phyloP scores from a whole-genome alignment of 2,329 filamentous ascomycete genomes.

The Fusarium sp. region DNA sequence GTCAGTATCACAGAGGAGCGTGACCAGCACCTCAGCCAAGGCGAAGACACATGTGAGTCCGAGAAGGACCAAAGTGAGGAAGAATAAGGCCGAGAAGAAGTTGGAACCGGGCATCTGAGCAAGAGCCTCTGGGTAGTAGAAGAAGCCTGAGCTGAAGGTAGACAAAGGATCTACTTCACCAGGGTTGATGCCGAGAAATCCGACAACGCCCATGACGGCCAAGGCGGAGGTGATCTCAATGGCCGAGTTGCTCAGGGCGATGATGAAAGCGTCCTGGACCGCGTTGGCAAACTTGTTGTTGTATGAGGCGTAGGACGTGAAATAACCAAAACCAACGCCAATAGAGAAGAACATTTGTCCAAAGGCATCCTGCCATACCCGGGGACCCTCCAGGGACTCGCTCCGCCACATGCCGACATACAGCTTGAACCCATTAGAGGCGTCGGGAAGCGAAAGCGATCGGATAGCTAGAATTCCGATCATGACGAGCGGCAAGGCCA shows the following conservation, averaged over 20 bases:
- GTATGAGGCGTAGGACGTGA: conserved; percentile 63
- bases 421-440: conserved; percentile 56
- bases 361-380: conserved; percentile 60
- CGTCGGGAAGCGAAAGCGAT: conserved; percentile 59
- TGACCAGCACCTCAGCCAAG: conserved; percentile 48
- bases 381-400: conserved; percentile 48
- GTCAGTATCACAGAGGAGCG: conserved; percentile 45
- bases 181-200: conserved; percentile 48
- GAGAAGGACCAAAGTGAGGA: conserved; percentile 61
- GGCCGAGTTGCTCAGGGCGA: conserved; percentile 60
- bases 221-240: conserved; percentile 58
- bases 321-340: conserved; percentile 63
- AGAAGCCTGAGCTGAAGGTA: conserved; percentile 62
- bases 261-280: conserved; percentile 62
- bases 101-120: conserved; percentile 63
- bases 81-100: conserved; percentile 62
- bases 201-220: conserved; percentile 60
- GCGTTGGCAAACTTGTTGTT: conserved; percentile 60
- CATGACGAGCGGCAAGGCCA: conserved; percentile 62
- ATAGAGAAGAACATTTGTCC: conserved; percentile 54
- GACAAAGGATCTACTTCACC: conserved; percentile 46
- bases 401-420: conserved; percentile 52
- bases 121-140: conserved; percentile 61
- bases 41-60: conserved; percentile 55
- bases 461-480: conserved; percentile 61